These are phyloP conservation scores for Cladosporium colombiae DNA, from an alignment of 2,329 filamentous ascomycete genomes.

Conservation along the genomic window DNA sequence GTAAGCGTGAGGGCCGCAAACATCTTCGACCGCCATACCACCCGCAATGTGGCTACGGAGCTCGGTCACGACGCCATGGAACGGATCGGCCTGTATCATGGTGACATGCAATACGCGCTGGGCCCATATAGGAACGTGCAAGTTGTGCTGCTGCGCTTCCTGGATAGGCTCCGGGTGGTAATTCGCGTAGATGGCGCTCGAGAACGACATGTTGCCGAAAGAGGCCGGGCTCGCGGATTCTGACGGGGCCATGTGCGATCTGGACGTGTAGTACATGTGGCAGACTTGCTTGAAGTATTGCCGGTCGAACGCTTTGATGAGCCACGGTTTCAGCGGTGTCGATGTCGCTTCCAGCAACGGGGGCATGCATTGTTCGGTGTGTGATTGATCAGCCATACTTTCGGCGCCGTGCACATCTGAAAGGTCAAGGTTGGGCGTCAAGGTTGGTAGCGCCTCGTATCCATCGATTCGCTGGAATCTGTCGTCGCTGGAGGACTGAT, in stretches of 20 bases:
- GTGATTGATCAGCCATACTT: background rate
- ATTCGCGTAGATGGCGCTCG: background rate
- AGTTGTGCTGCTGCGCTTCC: slow-evolving; percentile 3
- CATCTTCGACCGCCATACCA: background rate
- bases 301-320: background rate
- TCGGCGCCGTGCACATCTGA: background rate
- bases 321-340: background rate
- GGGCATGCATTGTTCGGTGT: no score
- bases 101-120: background rate
- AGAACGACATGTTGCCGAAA: slow-evolving; percentile 11
- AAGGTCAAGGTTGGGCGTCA: background rate
- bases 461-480: background rate
- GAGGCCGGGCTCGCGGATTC: background rate
- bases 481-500: background rate
- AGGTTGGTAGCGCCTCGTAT: background rate
- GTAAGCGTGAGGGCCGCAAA: slow-evolving; percentile 16
- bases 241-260: background rate
- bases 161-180: background rate
- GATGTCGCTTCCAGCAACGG: background rate
- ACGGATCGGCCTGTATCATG: slow-evolving; percentile 7
- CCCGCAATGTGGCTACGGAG: background rate
- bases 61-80: background rate
- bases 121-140: background rate
- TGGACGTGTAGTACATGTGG: background rate
- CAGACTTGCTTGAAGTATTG: slow-evolving; percentile 1